phyloP scores from a whole-genome alignment of 176 grass and related monocot species.

The Cenchrus purpureus region DNA sequence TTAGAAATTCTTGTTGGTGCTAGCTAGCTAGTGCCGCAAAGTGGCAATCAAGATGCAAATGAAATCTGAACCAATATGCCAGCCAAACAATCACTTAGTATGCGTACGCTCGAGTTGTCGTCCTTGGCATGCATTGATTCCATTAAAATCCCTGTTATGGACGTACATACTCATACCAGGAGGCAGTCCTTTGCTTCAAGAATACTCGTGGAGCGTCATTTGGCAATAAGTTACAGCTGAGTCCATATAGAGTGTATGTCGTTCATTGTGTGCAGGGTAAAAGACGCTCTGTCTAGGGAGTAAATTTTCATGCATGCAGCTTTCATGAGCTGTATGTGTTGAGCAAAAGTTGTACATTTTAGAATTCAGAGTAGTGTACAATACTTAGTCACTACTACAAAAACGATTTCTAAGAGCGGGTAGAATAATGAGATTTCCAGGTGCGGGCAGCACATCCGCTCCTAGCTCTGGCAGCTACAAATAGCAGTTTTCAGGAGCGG shows the following conservation, averaged over 20 bases:
- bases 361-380: background rate
- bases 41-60: background rate
- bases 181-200: background rate
- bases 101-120: background rate
- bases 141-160: background rate
- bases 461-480: no score
- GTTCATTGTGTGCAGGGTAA: background rate
- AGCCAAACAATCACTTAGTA: no score
- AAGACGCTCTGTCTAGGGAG: background rate
- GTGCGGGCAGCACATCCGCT: no score
- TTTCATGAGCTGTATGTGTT: background rate
- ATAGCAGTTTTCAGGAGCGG: no score
- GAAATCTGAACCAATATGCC: background rate
- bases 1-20: background rate
- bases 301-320: background rate
- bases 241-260: background rate
- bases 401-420: no score
- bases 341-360: background rate
- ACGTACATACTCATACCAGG: background rate
- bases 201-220: background rate
- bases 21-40: background rate
- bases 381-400: no score
- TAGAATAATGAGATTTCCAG: no score
- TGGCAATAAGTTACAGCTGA: background rate
- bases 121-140: background rate